Evolutionary conservation across 2,329 filamentous ascomycete species (phyloP).

Genomic region (Cytospora mali): DNA sequence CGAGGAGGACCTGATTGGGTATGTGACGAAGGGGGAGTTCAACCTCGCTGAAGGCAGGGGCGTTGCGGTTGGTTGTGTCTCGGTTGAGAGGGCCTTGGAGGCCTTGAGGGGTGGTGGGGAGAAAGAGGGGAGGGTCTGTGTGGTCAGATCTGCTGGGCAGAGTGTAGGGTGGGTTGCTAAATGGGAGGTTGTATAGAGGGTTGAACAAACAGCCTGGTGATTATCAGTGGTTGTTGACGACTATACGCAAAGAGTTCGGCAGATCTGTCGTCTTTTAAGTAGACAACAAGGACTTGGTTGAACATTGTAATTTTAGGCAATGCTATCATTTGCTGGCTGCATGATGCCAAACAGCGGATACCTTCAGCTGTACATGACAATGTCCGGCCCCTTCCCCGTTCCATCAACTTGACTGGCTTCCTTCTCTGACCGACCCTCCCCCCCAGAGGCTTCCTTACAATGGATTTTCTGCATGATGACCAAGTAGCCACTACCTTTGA

Average conservation of each 20-base stretch:
- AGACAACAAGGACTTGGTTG: background rate
- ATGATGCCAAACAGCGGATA: background rate
- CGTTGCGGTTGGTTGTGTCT: conserved; percentile 73
- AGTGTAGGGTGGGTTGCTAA: conserved; percentile 74
- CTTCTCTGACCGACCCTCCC: background rate
- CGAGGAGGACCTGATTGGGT: conserved; percentile 79
- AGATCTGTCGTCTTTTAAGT: background rate
- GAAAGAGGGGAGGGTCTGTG: conserved; percentile 63
- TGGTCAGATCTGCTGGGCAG: conserved; percentile 81
- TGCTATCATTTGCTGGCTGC: background rate
- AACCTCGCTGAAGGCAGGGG: conserved; percentile 76
- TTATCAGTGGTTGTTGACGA: background rate
- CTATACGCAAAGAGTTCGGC: too few relatives aligned
- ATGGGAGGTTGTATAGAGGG: conserved; percentile 67
- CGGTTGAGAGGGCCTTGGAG: conserved; percentile 59
- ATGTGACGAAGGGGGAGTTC: conserved; percentile 85
- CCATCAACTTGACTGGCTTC: background rate
- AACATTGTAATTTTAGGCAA: background rate
- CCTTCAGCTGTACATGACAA: background rate
- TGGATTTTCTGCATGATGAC: background rate
- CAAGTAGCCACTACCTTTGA: background rate
- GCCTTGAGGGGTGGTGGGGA: conserved; percentile 36
- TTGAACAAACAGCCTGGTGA: background rate
- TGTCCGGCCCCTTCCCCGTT: background rate
- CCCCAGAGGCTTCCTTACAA: too few relatives aligned